Conservation (phyloP, 1,284 basidiomycete species). For the Melampsora americana region DNA sequence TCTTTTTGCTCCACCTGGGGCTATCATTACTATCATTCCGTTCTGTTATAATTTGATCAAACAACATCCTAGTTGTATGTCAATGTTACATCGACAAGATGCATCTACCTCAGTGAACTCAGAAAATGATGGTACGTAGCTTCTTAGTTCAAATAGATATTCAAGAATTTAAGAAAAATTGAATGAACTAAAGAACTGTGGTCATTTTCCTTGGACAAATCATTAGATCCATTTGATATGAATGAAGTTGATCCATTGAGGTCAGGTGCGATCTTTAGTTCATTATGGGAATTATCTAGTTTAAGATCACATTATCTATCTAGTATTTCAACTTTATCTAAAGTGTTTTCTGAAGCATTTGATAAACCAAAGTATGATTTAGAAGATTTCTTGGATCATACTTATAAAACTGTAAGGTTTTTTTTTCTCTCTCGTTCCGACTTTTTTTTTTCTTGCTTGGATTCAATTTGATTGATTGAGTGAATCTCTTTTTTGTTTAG, state of each 20-base stretch:
- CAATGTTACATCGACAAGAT: constrained; percentile 70
- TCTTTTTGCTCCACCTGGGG: constrained; percentile 80
- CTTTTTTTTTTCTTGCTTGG: background rate
- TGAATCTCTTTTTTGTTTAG: constrained; percentile 56
- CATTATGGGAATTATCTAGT: constrained; percentile 84
- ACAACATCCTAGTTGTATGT: constrained; percentile 83
- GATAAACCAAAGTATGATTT: constrained; percentile 83
- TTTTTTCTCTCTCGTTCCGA: constrained; percentile 5
- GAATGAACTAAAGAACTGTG: background rate
- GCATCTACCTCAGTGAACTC: constrained; percentile 6
- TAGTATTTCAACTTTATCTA: constrained; percentile 74
- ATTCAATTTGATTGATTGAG: constrained; percentile 21
- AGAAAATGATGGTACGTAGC: constrained; percentile 51
- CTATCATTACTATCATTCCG: constrained; percentile 82
- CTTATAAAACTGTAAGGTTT: constrained; percentile 75
- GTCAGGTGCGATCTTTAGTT: constrained; percentile 77
- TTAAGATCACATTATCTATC: constrained; percentile 80
- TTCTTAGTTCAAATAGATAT: background rate
- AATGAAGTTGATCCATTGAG: constrained; percentile 70
- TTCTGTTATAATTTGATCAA: constrained; percentile 95
- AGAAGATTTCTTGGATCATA: constrained; percentile 97
- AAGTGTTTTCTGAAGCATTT: constrained; percentile 85
- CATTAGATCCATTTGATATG: constrained; percentile 69
- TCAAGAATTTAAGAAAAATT: background rate
- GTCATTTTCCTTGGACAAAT: background rate